These are phyloP conservation scores for Amanita fuliginea DNA, from an alignment of 768 basidiomycete species.

Conservation along the genomic window DNA sequence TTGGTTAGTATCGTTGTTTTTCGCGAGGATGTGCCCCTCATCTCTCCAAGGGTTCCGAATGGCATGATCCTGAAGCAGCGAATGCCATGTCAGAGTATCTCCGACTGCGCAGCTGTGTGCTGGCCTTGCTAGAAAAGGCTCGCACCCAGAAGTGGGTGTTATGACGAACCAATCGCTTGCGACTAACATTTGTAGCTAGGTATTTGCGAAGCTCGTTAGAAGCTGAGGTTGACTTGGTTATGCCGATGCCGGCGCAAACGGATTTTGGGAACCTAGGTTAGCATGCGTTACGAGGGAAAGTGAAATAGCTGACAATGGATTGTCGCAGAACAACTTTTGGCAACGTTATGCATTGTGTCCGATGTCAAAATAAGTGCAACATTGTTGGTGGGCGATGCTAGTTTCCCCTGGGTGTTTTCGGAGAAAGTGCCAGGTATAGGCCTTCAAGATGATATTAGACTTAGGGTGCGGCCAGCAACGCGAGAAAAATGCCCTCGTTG, in stretches of 20 bases:
- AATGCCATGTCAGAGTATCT: constrained; percentile 57
- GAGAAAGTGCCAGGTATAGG: constrained; percentile 30
- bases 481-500: constrained; percentile 80
- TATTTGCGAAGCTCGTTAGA: constrained; percentile 68
- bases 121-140: constrained; percentile 67
- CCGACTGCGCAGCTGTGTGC: constrained; percentile 45
- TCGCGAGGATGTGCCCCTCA: background rate
- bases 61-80: constrained; percentile 49
- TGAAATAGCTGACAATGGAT: background rate
- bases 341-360: constrained; percentile 75
- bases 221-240: constrained; percentile 56
- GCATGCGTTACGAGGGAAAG: background rate
- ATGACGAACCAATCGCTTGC: background rate
- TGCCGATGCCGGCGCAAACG: constrained; percentile 26
- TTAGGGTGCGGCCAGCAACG: constrained; percentile 54
- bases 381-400: constrained; percentile 25
- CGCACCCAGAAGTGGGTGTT: constrained; percentile 55
- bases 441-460: constrained; percentile 23
- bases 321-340: constrained; percentile 45
- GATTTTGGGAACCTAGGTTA: constrained; percentile 25
- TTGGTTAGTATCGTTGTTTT: constrained; percentile 33
- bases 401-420: constrained; percentile 39
- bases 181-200: constrained; percentile 22
- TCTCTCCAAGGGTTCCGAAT: constrained; percentile 36
- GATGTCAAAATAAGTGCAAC: constrained; percentile 44